Evolutionary conservation across 2,329 filamentous ascomycete genomes (phyloP).

Genomic region (Fusarium sambucinum): DNA sequence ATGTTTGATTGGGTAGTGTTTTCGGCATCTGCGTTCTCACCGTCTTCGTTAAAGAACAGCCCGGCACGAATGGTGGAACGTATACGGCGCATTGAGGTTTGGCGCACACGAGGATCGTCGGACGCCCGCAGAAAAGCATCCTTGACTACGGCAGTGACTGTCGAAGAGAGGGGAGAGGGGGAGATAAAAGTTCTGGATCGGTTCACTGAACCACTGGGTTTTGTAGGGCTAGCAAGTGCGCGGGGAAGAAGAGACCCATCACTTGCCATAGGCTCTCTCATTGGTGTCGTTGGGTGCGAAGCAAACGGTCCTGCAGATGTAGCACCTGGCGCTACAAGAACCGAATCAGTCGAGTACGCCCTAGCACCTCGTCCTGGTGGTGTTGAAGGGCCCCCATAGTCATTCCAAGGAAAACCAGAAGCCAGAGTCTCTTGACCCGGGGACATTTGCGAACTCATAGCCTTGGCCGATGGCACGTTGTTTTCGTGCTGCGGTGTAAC

Average conservation of each 20-base stretch:
- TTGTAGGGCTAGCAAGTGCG: slow-evolving; percentile 46
- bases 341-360: slow-evolving; percentile 54
- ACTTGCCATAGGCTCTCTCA: slow-evolving; percentile 47
- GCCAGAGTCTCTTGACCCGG: slow-evolving; percentile 55
- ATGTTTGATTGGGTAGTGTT: slow-evolving; percentile 24
- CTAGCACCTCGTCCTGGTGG: slow-evolving; percentile 54
- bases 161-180: slow-evolving; percentile 70
- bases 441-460: slow-evolving; percentile 51
- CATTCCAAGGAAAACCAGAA: slow-evolving; percentile 60
- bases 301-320: slow-evolving; percentile 39
- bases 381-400: slow-evolving; percentile 50
- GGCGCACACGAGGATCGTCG: slow-evolving; percentile 55
- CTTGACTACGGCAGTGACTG: slow-evolving; percentile 68
- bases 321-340: slow-evolving; percentile 41
- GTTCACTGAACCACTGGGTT: slow-evolving; percentile 45
- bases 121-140: slow-evolving; percentile 65
- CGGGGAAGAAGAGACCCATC: slow-evolving; percentile 50
- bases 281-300: slow-evolving; percentile 51
- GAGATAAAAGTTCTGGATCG: slow-evolving; percentile 65
- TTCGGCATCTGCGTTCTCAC: slow-evolving; percentile 47
- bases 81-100: slow-evolving; percentile 61
- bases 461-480: slow-evolving; percentile 54
- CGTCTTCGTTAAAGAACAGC: slow-evolving; percentile 64
- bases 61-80: slow-evolving; percentile 66
- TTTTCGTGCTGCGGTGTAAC: slow-evolving; percentile 53